These are phyloP conservation scores for Sclerotinia nivalis DNA, from an alignment of 2,329 filamentous ascomycete species.

Conservation along the genomic window DNA sequence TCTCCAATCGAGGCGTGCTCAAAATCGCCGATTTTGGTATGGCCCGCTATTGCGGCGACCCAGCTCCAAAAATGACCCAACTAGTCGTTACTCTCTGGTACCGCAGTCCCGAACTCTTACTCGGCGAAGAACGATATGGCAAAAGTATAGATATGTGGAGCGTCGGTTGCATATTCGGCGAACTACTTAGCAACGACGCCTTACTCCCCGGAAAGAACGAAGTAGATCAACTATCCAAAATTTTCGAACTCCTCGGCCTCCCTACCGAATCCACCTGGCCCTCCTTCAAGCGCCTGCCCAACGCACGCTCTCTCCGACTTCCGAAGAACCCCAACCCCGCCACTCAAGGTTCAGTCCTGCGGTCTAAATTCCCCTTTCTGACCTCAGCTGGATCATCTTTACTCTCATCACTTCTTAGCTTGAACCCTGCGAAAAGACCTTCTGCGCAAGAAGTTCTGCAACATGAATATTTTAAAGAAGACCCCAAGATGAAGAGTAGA, in stretches of 20 bases:
- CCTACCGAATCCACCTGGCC: slow-evolving; percentile 85
- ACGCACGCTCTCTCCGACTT: slow-evolving; percentile 76
- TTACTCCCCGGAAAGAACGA: slow-evolving; percentile 88
- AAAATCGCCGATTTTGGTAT: slow-evolving; percentile 99
- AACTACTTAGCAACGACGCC: slow-evolving; percentile 80
- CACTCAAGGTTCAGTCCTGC: slow-evolving; percentile 56
- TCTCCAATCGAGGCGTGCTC: slow-evolving; percentile 92
- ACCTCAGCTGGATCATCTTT: slow-evolving; percentile 73
- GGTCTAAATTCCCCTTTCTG: slow-evolving; percentile 77
- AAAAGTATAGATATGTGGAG: slow-evolving; percentile 90
- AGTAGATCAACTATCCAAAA: slow-evolving; percentile 82
- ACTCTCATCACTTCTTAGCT: slow-evolving; percentile 66
- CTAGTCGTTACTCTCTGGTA: slow-evolving; percentile 98
- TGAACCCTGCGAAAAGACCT: slow-evolving; percentile 74
- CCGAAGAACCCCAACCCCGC: slow-evolving; percentile 50
- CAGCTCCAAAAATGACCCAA: slow-evolving; percentile 77
- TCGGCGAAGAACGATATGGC: slow-evolving; percentile 76
- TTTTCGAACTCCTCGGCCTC: slow-evolving; percentile 86
- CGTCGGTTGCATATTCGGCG: slow-evolving; percentile 91
- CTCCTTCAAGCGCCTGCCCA: slow-evolving; percentile 80
- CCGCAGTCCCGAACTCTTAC: slow-evolving; percentile 83
- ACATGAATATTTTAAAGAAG: slow-evolving; percentile 84
- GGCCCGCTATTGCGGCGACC: slow-evolving; percentile 84
- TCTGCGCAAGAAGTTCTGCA: slow-evolving; percentile 71
- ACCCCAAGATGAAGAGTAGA: slow-evolving; percentile 85